These are phyloP conservation scores for Candida sonorensis DNA, from an alignment of 805 yeast genomes.

Conservation along the genomic window DNA sequence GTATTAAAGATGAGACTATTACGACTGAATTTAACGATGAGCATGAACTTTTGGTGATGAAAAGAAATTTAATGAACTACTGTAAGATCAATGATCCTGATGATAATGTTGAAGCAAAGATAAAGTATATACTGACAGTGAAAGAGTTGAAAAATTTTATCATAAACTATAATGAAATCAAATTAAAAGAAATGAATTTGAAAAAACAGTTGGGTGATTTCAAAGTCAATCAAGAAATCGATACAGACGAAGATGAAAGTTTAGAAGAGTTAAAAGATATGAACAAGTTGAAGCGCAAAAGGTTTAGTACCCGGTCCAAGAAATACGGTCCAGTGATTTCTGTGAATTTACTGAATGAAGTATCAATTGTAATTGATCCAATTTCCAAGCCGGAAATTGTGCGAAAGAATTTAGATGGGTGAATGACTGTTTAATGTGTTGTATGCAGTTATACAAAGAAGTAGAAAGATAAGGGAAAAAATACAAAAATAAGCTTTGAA, in stretches of 20 bases:
- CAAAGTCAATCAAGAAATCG: conserved; percentile 3
- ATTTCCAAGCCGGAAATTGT: conserved; percentile 18
- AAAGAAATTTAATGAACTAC: conserved; percentile 8
- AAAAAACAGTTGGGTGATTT: conserved; percentile 5
- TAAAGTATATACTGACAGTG: conserved; percentile 47
- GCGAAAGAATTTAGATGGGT: no score
- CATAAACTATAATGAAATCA: conserved; percentile 32
- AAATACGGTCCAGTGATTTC: conserved; percentile 32
- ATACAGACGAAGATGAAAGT: conserved; percentile 9
- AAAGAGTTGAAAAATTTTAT: conserved; percentile 36
- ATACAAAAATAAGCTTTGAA: no score
- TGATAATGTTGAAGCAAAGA: conserved; percentile 43
- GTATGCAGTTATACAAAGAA: not conserved
- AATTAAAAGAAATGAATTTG: conserved; percentile 26
- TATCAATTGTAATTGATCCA: conserved; percentile 35
- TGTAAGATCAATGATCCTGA: conserved; percentile 40
- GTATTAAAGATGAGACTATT: no score
- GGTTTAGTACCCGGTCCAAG: conserved; percentile 14
- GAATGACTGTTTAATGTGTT: not conserved
- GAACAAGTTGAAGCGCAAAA: conserved; percentile 5
- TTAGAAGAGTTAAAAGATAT: conserved; percentile 16
- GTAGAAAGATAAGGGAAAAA: not conserved
- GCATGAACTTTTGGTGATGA: conserved; percentile 39
- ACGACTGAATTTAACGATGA: conserved; percentile 21
- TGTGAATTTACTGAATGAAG: conserved; percentile 32